phyloP scores from a whole-genome alignment of 441 rosid species.

The Gossypium trilobum region DNA sequence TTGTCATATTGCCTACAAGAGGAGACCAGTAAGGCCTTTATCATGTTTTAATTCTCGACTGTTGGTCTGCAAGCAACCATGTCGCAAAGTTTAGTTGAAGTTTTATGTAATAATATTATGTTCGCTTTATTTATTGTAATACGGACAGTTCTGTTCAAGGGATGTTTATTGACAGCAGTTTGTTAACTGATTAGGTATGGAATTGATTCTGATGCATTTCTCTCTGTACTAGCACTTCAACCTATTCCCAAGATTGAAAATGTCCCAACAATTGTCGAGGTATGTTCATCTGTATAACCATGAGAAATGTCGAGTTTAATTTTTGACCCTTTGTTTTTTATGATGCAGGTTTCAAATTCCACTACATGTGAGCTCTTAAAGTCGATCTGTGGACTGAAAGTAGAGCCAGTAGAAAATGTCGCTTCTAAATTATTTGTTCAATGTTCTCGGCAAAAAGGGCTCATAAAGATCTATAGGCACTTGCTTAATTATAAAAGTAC shows the following conservation, averaged over 20 bases:
- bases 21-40: slow-evolving; percentile 58
- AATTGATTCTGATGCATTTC: slow-evolving; percentile 84
- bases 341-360: slow-evolving; percentile 67
- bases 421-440: slow-evolving; percentile 92
- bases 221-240: slow-evolving; percentile 91
- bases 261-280: slow-evolving; percentile 92
- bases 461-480: slow-evolving; percentile 86
- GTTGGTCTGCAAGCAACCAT: neutral
- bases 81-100: neutral
- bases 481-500: slow-evolving; percentile 87
- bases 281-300: slow-evolving; percentile 20
- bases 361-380: slow-evolving; percentile 78
- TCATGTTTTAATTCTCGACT: neutral
- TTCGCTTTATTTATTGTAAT: neutral
- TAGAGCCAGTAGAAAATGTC: slow-evolving; percentile 83
- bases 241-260: slow-evolving; percentile 59
- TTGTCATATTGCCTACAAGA: slow-evolving; percentile 75
- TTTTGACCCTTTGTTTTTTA: slow-evolving; percentile 8
- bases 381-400: slow-evolving; percentile 75
- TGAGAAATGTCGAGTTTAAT: slow-evolving; percentile 11
- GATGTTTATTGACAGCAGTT: slow-evolving; percentile 23
- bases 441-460: slow-evolving; percentile 87
- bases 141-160: slow-evolving; percentile 10
- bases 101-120: neutral
- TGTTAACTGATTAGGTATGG: slow-evolving; percentile 57